A percentile compares a stretch with the other conserved stretches of the same genome.
These are phyloP conservation scores for Chrysoporthe austroafricana DNA, from an alignment of 2,329 filamentous ascomycete species.

Conservation along the genomic window DNA sequence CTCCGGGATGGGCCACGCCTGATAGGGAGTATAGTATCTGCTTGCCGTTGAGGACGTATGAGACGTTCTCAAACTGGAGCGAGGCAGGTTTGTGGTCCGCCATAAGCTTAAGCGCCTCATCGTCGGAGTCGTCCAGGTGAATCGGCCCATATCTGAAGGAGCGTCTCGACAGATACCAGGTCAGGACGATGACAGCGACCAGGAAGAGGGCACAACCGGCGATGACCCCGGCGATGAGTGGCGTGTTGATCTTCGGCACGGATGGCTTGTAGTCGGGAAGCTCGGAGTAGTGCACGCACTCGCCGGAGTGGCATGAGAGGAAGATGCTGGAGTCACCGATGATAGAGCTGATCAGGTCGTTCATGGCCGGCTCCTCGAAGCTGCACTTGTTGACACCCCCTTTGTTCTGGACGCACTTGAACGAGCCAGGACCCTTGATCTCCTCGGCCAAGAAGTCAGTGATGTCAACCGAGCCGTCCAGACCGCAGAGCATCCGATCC, in stretches of 20 bases:
- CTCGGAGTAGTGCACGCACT: conserved; percentile 91
- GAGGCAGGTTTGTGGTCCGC: conserved; percentile 89
- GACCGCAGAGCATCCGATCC: conserved; percentile 91
- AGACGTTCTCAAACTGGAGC: conserved; percentile 84
- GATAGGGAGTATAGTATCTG: conserved; percentile 79
- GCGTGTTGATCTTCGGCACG: conserved; percentile 94
- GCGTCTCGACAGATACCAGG: conserved; percentile 88
- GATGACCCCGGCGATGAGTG: conserved; percentile 91
- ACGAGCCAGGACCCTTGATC: conserved; percentile 87
- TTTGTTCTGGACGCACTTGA: conserved; percentile 71
- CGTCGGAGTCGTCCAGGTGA: conserved; percentile 84
- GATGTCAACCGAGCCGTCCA: conserved; percentile 88
- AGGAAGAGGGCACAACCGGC: conserved; percentile 84
- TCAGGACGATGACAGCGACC: conserved; percentile 78
- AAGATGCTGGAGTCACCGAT: conserved; percentile 93
- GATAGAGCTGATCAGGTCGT: conserved; percentile 82
- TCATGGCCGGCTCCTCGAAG: conserved; percentile 92
- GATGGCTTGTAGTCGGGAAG: conserved; percentile 88
- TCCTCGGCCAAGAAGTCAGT: conserved; percentile 81
- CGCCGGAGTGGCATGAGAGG: conserved; percentile 80
- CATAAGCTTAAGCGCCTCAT: conserved; percentile 85
- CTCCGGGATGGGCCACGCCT: conserved; percentile 90
- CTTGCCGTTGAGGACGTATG: conserved; percentile 85
- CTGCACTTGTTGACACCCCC: conserved; percentile 69
- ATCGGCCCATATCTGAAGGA: conserved; percentile 73